A percentile compares a stretch with the other conserved stretches of the same genome.
Conservation (phyloP, 805 yeast genomes). For the Spathaspora passalidarum region DNA sequence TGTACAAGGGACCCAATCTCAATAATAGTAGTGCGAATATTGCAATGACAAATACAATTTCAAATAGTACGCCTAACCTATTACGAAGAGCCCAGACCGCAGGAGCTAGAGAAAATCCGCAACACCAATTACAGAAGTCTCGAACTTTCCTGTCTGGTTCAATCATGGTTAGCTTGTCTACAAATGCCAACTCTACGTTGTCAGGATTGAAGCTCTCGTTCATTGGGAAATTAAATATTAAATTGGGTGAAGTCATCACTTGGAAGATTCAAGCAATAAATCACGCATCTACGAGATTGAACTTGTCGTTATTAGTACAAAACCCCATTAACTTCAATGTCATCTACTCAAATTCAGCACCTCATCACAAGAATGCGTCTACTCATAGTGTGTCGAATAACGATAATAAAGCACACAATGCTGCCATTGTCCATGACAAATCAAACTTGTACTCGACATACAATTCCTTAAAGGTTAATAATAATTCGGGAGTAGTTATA, state of each 20-base stretch:
- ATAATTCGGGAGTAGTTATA: conserved; percentile 51
- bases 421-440: conserved; percentile 18
- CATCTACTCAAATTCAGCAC: conserved; percentile 12
- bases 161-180: conserved; percentile 35
- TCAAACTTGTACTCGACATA: conserved; percentile 29
- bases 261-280: conserved; percentile 71
- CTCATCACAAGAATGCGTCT: conserved; percentile 8
- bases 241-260: conserved; percentile 55
- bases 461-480: conserved; percentile 35
- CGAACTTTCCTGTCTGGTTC: conserved; percentile 3
- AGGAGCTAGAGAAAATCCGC: background rate
- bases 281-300: conserved; percentile 47
- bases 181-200: conserved; percentile 24
- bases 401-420: conserved; percentile 7
- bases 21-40: background rate
- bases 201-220: conserved; percentile 47
- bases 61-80: conserved; percentile 3
- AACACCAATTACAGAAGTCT: background rate
- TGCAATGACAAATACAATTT: background rate
- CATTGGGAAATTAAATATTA: conserved; percentile 58
- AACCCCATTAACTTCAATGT: conserved; percentile 25
- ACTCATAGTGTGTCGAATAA: conserved; percentile 16
- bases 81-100: background rate
- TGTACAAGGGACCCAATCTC: conserved; percentile 11
- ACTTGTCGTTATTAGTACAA: conserved; percentile 46